Evolutionary conservation across 2,329 filamentous ascomycete genomes (phyloP), one percentile per base, ranked within the genome.

Genomic region (Sporothrix sp.): DNA sequence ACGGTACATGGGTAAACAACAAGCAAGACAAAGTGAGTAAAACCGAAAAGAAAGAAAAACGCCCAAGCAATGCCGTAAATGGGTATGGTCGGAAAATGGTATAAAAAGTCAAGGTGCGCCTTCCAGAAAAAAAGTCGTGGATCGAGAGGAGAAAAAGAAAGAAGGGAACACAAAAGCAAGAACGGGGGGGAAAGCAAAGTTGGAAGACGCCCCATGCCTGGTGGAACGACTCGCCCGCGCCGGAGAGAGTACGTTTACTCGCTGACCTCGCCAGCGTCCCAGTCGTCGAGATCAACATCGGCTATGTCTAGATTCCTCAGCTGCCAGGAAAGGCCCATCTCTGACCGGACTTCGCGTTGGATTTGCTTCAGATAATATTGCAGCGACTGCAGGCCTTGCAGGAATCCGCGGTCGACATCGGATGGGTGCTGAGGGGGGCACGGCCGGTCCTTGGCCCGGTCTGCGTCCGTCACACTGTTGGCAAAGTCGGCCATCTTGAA

Each of bases 401-500:
- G 71, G 61, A 97, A 98, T 0, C 93, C 93, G 25, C 82, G 78
- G 59, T 98, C 93, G 7, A 95, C 82, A 54, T 87, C 83, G 32
- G 84, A 71, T 0, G 87, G 87, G 62, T 94, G 80, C 53, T 80
- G 76, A 4, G 93, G 93, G 13, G 93, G 93, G 59, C 91, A 96
- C 4, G 76, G 70, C 60, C 75, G 75, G 75, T 73, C 47, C 70
- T 67, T 55, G 53, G 79, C 73, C 10, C 81, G 68, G 60, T 95
- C 89, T 57, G 93, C 85, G 4, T 87, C 86, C 1, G 90, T 97
- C 32, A 97, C 83, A 62, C 91, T 96, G 65, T 98, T 98, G 56
- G 93, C 93, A 70, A 98, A 98, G 66, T 98, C 93, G 52, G 95
- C 91, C 65, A 98, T 94, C 68, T 96, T 96, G 69, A 98, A 82